phyloP scores from a whole-genome alignment of 352 stramenopile species.

The Plasmopara muralis region DNA sequence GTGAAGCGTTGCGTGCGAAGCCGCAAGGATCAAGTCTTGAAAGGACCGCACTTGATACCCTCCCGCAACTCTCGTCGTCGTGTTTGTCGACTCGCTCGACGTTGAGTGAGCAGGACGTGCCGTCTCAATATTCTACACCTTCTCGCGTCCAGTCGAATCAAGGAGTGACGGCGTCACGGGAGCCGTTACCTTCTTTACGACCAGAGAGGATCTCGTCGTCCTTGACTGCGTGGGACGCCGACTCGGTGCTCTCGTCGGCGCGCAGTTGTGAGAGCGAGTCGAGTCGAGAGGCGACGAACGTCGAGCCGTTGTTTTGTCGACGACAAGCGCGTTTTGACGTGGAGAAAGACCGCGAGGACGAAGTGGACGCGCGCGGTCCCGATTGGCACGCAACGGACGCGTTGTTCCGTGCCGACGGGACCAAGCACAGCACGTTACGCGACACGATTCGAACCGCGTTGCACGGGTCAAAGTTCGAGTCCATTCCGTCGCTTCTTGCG shows the following conservation, averaged over 20 bases:
- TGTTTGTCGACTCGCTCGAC: slow-evolving; percentile 31
- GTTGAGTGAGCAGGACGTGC: slow-evolving; percentile 22
- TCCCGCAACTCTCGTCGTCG: slow-evolving; percentile 31
- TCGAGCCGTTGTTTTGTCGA: slow-evolving; percentile 10
- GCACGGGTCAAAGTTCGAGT: slow-evolving; percentile 87
- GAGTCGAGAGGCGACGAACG: slow-evolving; percentile 8
- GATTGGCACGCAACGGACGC: slow-evolving; percentile 72
- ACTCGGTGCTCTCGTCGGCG: slow-evolving; percentile 47
- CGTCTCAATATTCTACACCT: slow-evolving; percentile 10
- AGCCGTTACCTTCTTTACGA: slow-evolving; percentile 26
- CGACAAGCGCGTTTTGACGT: slow-evolving; percentile 8
- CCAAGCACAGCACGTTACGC: slow-evolving; percentile 77
- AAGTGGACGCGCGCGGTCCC: slow-evolving; percentile 22
- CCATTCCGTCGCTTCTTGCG: slow-evolving; percentile 79
- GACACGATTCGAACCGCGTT: slow-evolving; percentile 77
- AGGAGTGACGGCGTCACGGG: slow-evolving; percentile 4
- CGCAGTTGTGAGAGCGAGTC: slow-evolving; percentile 40
- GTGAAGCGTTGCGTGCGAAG: slow-evolving; percentile 5
- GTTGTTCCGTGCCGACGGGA: slow-evolving; percentile 84
- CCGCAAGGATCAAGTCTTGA: slow-evolving; percentile 3
- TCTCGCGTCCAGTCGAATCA: too few species aligned
- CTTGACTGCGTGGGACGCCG: slow-evolving; percentile 52
- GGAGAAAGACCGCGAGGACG: slow-evolving; percentile 14
- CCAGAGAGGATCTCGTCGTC: slow-evolving; percentile 23
- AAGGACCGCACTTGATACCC: background rate